Conservation (phyloP, 139 green algal species). For the Auxenochlorella pyrenoidosa region DNA sequence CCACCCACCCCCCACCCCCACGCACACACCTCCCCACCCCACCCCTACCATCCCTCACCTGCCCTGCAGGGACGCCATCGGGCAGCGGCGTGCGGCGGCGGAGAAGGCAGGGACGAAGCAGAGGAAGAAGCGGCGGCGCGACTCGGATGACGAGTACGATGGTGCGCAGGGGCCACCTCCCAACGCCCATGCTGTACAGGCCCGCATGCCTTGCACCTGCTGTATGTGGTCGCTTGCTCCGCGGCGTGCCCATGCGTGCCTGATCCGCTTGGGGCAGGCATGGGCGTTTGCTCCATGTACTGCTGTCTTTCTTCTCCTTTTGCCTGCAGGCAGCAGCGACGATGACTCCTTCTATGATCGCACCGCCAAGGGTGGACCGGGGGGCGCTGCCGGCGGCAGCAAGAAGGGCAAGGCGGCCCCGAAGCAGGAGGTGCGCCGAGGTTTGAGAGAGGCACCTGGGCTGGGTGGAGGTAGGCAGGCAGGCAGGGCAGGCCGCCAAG, state of each 20-base stretch:
- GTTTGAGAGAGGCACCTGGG: background rate
- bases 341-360: slow-evolving; percentile 87
- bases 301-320: background rate
- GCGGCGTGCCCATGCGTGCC: too few relatives aligned
- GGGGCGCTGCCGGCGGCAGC: background rate
- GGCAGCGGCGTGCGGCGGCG: slow-evolving; percentile 43
- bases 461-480: background rate
- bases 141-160: slow-evolving; percentile 39
- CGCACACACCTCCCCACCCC: background rate
- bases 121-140: slow-evolving; percentile 42
- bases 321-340: slow-evolving; percentile 58
- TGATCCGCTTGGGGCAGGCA: too few relatives aligned
- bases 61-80: slow-evolving; percentile 47
- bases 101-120: slow-evolving; percentile 35
- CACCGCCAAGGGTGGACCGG: slow-evolving; percentile 38
- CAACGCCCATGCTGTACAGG: too few relatives aligned
- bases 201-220: too few relatives aligned
- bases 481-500: too few relatives aligned
- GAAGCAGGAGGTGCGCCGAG: slow-evolving; percentile 11
- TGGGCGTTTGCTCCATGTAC: too few relatives aligned
- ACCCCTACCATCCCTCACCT: too few relatives aligned
- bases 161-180: background rate
- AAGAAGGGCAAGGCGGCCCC: slow-evolving; percentile 31
- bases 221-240: too few relatives aligned
- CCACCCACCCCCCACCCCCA: too few relatives aligned